Evolutionary conservation across 768 basidiomycete genomes (phyloP), one percentile per base, ranked within the genome.

Genomic region (Russula earlei): DNA sequence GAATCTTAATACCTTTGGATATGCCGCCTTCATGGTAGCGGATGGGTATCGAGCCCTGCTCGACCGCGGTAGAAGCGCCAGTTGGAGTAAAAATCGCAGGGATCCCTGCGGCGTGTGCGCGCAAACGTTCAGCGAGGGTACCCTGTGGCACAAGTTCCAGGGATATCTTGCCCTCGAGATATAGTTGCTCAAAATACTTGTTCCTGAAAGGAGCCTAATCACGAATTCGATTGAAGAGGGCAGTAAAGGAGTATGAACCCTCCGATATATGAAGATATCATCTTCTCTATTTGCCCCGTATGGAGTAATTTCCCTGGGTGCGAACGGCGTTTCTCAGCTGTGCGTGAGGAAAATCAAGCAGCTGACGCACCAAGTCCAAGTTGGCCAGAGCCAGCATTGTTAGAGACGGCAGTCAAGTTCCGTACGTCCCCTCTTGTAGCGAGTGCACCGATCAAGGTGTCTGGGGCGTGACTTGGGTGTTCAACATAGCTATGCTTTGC

Each of bases 61-160:
- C 87, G 3, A 91, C 80, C 2, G 88, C 88, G 19, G 91, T 93
- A 20, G 79, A 79, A 8, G 89, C 88, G 15, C 93, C 92, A 0
- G 91, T 92, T 15, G 91, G 92, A 5, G 90, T 95, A 70, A 76
- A 94, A 75, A 96, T 92, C n/a, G 86, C 91, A 17, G 92, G 91
- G 57, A 92, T 91, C 49, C 92, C 92, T 11, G 90, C 87, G 9
- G 90, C 91, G 55, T 90, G 87, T 7, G 92, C 87, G 34, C 91
- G 85, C 58, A 93, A 75, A 55, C 91, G 84, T 66, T 93, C 92
- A 15, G 85, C 83, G 42, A 96, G 81, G 14, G 91, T 93, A 10
- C 91, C 92, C 71, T 96, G 92, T 3, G 93, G 92, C 25, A 90
- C 88, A 20, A 95, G 83, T 64, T 95, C 92, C 34, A 94, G 72